Base-by-base conservation (phyloP, 2,329 filamentous ascomycete species). In the Talaromyces sp. region DNA sequence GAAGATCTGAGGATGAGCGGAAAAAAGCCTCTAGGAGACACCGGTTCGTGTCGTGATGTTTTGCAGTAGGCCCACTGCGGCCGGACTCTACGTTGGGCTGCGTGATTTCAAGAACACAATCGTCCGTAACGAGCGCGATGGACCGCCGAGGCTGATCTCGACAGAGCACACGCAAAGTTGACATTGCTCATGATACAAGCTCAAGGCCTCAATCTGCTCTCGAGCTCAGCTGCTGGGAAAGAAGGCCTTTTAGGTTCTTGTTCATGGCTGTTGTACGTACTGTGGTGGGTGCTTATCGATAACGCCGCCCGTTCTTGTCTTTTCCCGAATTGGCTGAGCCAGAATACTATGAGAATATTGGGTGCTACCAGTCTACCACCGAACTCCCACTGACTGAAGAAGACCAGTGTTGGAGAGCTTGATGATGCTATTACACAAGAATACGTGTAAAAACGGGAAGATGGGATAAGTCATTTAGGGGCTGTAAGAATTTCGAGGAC, bases 11-110 rank as follows among this genome's bases (percentile, higher is more conserved):
- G 54, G 86, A 82, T 41, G 87, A 84, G 45, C 86, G 78, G 10
- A 86, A 83, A 13, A 88, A 83, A 76, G 97, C 97, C 76, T 97
- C 92, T 69, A 97, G 93, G 84, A 96, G 93, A 82, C 93, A 97
- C 85, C 77, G 87, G 78, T 71, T 85, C 70, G 74, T 80, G 43
- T 54, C 43, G 69, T 73, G 74, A 56, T 49, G 66, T 66, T 39
- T 68, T 57, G 31, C 24, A 77, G 69, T 69, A 73, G 56, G 22
- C 16, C 66, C 75, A 65, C 66, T 87, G 62, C 81, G 78, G 68
- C 83, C 82, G 37, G 81, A 74, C 68, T 89, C 89, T 75, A 80
- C 85, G n/a, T 49, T 86, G 84, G 97, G 89, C 71, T 98, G 85
- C 73, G 89, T 64, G 61, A 66, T 59, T 64, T 66, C 65, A 60